Evolutionary conservation across 106 monocot genomes (phyloP), one percentile per base, ranked within the genome.

Genomic region (Dendrobium huoshanense): DNA sequence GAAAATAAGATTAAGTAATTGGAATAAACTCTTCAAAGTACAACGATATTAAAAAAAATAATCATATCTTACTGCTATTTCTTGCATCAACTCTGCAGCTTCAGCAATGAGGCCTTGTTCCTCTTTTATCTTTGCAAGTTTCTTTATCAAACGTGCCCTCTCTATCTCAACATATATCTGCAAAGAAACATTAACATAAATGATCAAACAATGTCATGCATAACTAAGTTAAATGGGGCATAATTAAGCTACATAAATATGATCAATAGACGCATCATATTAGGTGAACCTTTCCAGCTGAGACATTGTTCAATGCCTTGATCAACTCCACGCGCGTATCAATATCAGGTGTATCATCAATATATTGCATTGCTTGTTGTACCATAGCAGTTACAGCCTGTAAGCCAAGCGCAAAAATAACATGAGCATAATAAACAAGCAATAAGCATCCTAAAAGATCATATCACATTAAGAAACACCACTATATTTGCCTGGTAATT

Each of bases 11-110:
- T 42, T 44, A 74, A 64, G 20, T 31, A 80, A 33, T 67, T 40
- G 27, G 47, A 77, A 67, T 80, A 13, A 72, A 44, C 43, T 19
- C 37, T 72, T 25, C 76, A 82, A 55, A 72, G 7, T 68, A 68
- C 3, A 20, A 8, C 17, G 7, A 5, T 20, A 29, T 18, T 41
- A 44, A 74, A 43, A 43, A 3, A 79, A 82, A 70, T 5, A 51
- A 76, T 6, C 17, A 76, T 49, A 25, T 76, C 92, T 89, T 87
- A 95, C 98, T 75, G 98, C 95, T 87, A 99, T 83, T 92, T 99
- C 98, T 87, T 99, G 98, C 98, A 99, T 99, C 79, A 99, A 88
- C 86, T 99, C 98, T 78, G 95, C 98, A 86, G 98, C 98, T 79
- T 99, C 98, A 78, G 92, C 87, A 91, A 99, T 91, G 56, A 85